Evolutionary conservation across 2,329 filamentous ascomycete genomes (phyloP).

Genomic region (Colletotrichum tabaci): DNA sequence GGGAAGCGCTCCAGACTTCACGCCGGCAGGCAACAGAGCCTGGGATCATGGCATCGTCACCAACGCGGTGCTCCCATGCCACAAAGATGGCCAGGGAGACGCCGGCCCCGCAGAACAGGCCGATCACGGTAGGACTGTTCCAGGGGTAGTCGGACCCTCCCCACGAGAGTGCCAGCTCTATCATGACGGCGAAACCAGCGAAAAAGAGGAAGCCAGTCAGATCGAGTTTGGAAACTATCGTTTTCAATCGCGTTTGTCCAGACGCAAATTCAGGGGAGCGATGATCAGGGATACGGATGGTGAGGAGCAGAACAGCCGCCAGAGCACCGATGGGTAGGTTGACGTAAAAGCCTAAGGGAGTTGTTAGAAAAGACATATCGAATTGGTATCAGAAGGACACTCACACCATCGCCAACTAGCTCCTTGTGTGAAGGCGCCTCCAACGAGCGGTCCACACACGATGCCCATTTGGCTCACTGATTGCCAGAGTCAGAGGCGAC

Average conservation of each 20-base stretch:
- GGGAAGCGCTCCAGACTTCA: slow-evolving; percentile 29
- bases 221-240: slow-evolving; percentile 43
- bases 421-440: slow-evolving; percentile 56
- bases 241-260: neutral
- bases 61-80: slow-evolving; percentile 54
- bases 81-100: slow-evolving; percentile 48
- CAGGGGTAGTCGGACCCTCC: slow-evolving; percentile 54
- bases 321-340: slow-evolving; percentile 62
- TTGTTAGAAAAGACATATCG: neutral
- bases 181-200: slow-evolving; percentile 54
- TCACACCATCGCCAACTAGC: slow-evolving; percentile 62
- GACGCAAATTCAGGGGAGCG: slow-evolving; percentile 47
- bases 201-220: slow-evolving; percentile 49
- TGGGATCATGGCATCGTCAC: slow-evolving; percentile 57
- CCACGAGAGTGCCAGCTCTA: slow-evolving; percentile 63
- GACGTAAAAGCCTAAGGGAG: slow-evolving; percentile 58
- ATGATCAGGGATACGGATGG: slow-evolving; percentile 57
- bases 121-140: slow-evolving; percentile 54
- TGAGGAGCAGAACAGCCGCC: slow-evolving; percentile 50
- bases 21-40: slow-evolving; percentile 33
- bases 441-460: slow-evolving; percentile 58
- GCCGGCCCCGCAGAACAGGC: slow-evolving; percentile 52
- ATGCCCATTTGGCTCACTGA: slow-evolving; percentile 55
- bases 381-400: slow-evolving; percentile 18
- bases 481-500: too few species aligned